Evolutionary conservation across 257 asterid species (phyloP).

Genomic region (Agastache rugosa): DNA sequence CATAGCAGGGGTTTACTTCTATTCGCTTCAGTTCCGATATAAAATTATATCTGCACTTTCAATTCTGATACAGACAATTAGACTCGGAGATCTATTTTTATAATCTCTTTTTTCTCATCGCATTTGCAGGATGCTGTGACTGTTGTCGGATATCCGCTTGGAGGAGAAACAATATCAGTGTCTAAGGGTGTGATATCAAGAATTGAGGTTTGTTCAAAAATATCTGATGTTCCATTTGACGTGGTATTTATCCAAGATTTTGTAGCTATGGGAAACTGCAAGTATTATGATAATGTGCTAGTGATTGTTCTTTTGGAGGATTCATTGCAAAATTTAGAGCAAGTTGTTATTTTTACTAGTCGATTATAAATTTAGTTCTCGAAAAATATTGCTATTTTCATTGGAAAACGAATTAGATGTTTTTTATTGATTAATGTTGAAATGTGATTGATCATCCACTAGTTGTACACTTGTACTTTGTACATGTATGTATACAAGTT

Average conservation of each 20-base stretch:
- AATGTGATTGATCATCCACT: too few species aligned
- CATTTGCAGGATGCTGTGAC: constrained; percentile 82
- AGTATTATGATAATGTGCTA: neutral
- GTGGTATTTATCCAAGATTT: neutral
- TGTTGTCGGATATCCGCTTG: constrained; percentile 97
- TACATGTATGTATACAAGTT: too few species aligned
- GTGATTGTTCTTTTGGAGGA: too few species aligned
- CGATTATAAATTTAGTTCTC: too few species aligned
- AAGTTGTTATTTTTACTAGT: too few species aligned
- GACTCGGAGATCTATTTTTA: neutral
- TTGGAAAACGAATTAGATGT: neutral
- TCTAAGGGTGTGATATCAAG: constrained; percentile 97
- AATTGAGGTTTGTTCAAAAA: constrained; percentile 74
- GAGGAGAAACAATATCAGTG: constrained; percentile 98
- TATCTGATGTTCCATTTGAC: constrained; percentile 9
- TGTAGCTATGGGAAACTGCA: constrained; percentile 10
- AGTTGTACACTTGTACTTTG: too few species aligned
- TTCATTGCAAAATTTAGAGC: too few species aligned
- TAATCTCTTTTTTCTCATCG: neutral
- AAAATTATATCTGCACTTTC: neutral
- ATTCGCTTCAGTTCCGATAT: neutral
- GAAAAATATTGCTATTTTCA: too few species aligned
- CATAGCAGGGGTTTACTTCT: neutral
- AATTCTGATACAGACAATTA: neutral
- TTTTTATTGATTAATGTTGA: neutral